phyloP scores from a whole-genome alignment of 2,329 filamentous ascomycete genomes.

The Pestalotiopsis sp. region DNA sequence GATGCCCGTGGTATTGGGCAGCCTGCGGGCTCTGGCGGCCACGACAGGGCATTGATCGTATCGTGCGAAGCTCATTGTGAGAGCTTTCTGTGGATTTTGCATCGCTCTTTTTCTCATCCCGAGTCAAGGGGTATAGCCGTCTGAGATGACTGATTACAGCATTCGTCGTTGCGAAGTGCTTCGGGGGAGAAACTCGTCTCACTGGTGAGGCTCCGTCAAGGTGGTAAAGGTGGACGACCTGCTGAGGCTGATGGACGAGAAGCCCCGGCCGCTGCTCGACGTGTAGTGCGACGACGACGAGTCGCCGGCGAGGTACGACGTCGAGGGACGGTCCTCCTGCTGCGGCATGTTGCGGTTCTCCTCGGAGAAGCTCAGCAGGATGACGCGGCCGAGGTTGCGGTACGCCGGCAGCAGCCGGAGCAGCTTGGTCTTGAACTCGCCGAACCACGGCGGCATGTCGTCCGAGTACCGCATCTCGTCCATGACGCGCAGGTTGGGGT shows the following conservation, averaged over 20 bases:
- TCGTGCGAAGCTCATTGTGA: too few relatives aligned
- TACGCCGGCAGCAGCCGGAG: conserved; percentile 8
- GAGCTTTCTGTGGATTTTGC: neutral
- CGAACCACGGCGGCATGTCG: conserved; percentile 12
- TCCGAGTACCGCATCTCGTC: conserved; percentile 11
- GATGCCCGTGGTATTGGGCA: neutral
- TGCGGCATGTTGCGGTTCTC: neutral
- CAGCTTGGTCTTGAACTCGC: conserved; percentile 12
- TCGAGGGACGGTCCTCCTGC: neutral
- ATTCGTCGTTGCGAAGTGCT: neutral
- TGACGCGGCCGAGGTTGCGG: conserved; percentile 9
- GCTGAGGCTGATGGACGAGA: neutral
- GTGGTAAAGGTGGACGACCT: conserved; percentile 1
- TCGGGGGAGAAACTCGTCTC: neutral
- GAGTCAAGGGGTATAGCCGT: neutral
- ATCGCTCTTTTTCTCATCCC: neutral
- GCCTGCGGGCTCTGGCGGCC: too few relatives aligned
- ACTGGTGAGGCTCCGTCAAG: neutral
- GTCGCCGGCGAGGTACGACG: neutral
- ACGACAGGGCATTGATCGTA: too few relatives aligned
- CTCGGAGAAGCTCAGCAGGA: neutral
- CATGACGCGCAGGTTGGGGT: conserved; percentile 4
- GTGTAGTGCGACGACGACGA: neutral
- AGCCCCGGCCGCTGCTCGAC: neutral
- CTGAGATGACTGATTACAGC: neutral